Base-by-base conservation (phyloP, 495 filamentous ascomycete genomes). In the Hyaloscypha finlandica region DNA sequence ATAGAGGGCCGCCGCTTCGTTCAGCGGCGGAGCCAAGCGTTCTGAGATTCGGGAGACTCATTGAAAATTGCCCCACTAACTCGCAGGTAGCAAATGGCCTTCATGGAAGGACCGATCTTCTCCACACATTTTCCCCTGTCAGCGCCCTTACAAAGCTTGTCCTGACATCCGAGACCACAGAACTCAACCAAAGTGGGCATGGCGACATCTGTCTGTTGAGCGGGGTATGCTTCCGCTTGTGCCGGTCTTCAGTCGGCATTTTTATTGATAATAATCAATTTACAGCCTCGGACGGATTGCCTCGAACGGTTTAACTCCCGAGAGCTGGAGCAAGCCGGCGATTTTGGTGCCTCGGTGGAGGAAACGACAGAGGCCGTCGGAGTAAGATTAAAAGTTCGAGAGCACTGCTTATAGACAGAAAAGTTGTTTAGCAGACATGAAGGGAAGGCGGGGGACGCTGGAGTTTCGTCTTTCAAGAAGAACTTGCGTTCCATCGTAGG, bases 141-240 rank as follows among this genome's bases (percentile, higher is more conserved):
- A 11, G 30, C 53, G 20, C 53, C 53, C 20, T 56, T 63, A 12
- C 9, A 33, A 53, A 52, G 48, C 61, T 63, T 63, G 48, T 52
- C 29, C 45, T 42, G 61, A 63, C 32, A 63, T 31, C 61, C 30
- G 45, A 53, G 42, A 31, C 11, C 8, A 48, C 16, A 12, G 42
- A 48, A 9, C 19, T 32, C 20, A 29, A 29, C 16, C 30, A 6
- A 56, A 56, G 3, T 12, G 25, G 20, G 53, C 19, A 56, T 48
- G 42, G 42, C 42, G 42, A 14, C 11, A 48, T 48, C 42, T 48
- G 4, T 48, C 42, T 14, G 11, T 11, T 48, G 42, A 48, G 16
- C 11, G 4, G 16, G 16, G 42, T 19, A 6, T 6, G 42, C 16
- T 19, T 48, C 42, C 4, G 42, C 16, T 6, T 4, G 4, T 12